Base-by-base conservation (phyloP, 2,329 filamentous ascomycete species). In the Colletotrichum eremochloae region DNA sequence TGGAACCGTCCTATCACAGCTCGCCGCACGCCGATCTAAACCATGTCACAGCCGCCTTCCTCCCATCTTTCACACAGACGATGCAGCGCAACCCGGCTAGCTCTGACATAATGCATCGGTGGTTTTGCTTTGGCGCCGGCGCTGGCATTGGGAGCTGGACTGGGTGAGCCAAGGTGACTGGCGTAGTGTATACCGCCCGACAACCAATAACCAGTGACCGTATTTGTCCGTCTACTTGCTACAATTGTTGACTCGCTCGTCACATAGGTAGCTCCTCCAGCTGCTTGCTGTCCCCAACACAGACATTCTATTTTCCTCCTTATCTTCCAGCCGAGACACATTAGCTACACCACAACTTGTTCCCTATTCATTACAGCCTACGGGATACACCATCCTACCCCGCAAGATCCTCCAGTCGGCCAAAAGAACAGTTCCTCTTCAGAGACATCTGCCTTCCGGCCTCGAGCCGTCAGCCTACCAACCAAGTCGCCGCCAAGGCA, bases 111-210 rank as follows among this genome's bases (percentile, higher is more conserved):
- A 64, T 69, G 65, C 69, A 69, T 61, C 40, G n/a, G 31, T 63
- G 38, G 68, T 7, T 48, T 24, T 42, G 33, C 50, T 44, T 48
- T 67, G 56, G 33, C 2, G 73, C 75, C 0, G 76, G 67, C 20
- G 68, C 18, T 46, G 44, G 73, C 24, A 24, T 24, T 8, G 78
- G 76, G 46, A n/a, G 20, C n/a, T 24, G 20, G 20, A 24, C 20
- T n/a, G n/a, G 46, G 46, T 20, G 2, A 80, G 75, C 53, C 78
- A 75, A 1, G 76, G 12, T 76, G 50, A 15, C 29, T 53, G 50
- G 24, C 50, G 24, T 24, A 24, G 24, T 24, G 24, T 24, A 24
- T 24, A 24, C 24, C 24, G 24, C 24, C 24, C 24, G 24, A 24
- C 24, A 12, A n/a, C 78, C 3, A 75, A 72, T 6, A 79, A 69